Percentiles rank a stretch among this genome's conserved stretches.
These are phyloP conservation scores for Verticillium longisporum DNA, from an alignment of 2,329 filamentous ascomycete genomes.

Conservation along the genomic window DNA sequence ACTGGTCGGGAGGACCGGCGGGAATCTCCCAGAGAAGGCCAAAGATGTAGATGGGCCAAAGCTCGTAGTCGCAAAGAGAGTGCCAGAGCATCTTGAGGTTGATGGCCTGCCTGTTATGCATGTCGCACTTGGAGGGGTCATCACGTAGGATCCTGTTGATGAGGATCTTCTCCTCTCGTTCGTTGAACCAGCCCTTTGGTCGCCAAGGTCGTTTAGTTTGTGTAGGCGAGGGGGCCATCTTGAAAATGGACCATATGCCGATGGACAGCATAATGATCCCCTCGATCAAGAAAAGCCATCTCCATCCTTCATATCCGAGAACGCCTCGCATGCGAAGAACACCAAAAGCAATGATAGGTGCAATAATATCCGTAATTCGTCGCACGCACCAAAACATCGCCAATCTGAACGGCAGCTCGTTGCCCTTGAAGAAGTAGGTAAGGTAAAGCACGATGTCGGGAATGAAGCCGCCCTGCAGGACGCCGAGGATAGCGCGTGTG, in stretches of 20 bases:
- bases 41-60: constrained; percentile 47
- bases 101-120: constrained; percentile 48
- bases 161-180: constrained; percentile 50
- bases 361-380: constrained; percentile 17
- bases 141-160: constrained; percentile 49
- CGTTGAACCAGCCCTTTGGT: constrained; percentile 48
- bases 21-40: constrained; percentile 33
- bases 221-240: constrained; percentile 22
- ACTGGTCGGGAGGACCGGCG: constrained; percentile 15
- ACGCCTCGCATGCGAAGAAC: constrained; percentile 19
- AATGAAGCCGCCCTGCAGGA: constrained; percentile 40
- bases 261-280: constrained; percentile 14
- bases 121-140: constrained; percentile 46
- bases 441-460: constrained; percentile 18
- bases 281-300: constrained; percentile 16
- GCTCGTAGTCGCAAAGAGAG: constrained; percentile 43
- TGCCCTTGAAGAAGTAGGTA: constrained; percentile 19
- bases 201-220: constrained; percentile 38
- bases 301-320: constrained; percentile 16
- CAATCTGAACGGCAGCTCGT: constrained; percentile 17
- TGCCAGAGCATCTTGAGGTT: constrained; percentile 37
- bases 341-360: constrained; percentile 18
- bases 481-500: constrained; percentile 29
- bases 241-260: constrained; percentile 21
- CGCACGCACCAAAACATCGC: constrained; percentile 19